Conservation (phyloP, 495 filamentous ascomycete genomes). For the Xylaria acuta region DNA sequence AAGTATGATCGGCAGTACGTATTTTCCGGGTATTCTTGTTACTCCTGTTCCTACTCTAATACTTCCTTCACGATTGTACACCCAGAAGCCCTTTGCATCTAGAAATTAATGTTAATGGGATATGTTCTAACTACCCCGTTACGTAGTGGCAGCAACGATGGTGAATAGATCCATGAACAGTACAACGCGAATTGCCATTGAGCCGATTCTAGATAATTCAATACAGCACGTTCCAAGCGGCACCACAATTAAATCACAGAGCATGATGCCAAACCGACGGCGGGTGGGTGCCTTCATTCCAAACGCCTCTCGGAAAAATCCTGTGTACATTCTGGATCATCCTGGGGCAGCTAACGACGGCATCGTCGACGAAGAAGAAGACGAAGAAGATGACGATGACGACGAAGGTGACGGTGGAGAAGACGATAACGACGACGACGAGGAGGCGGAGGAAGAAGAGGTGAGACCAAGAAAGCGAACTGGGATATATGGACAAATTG, state of each 20-base stretch:
- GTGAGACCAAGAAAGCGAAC: no score
- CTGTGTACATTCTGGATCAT: neutral
- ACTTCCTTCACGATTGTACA: no score
- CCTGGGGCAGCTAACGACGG: neutral
- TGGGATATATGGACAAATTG: no score
- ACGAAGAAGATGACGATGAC: neutral
- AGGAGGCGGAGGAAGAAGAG: no score
- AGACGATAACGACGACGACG: no score
- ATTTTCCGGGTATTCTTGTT: neutral
- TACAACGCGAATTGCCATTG: constrained; percentile 28
- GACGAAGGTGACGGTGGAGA: neutral
- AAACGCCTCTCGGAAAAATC: neutral
- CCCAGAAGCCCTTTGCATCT: neutral
- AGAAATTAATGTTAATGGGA: neutral
- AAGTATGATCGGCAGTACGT: constrained; percentile 32
- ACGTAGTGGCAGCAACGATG: neutral
- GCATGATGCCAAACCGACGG: constrained; percentile 10
- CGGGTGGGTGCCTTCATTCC: neutral
- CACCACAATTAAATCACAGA: neutral
- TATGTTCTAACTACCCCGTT: neutral
- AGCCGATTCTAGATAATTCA: constrained; percentile 22
- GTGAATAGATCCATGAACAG: constrained; percentile 10
- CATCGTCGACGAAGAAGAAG: neutral
- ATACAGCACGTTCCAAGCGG: neutral
- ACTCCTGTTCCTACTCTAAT: neutral